Evolutionary conservation across 305 asterid species (phyloP).

Genomic region (Fraxinus albicans): DNA sequence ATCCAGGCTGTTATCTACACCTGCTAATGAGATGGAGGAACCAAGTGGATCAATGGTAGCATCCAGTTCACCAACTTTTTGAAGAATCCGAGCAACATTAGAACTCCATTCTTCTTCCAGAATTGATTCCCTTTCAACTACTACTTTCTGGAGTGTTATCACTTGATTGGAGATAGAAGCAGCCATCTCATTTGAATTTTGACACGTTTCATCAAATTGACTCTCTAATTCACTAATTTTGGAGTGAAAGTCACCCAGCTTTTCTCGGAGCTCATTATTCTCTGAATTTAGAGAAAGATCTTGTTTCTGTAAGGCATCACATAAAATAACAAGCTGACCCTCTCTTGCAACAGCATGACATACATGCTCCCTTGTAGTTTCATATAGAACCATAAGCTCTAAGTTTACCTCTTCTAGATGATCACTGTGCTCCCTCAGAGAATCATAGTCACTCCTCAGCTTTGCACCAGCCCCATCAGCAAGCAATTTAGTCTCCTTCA

Average conservation of each 20-base stretch:
- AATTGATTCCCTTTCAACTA: constrained; percentile 46
- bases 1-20: constrained; percentile 35
- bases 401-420: constrained; percentile 62
- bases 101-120: constrained; percentile 68
- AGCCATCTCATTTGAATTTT: constrained; percentile 52
- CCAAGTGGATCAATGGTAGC: constrained; percentile 36
- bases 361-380: constrained; percentile 52
- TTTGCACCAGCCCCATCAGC: constrained; percentile 41
- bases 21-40: constrained; percentile 30
- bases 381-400: constrained; percentile 72
- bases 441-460: constrained; percentile 38
- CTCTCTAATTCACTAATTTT: constrained; percentile 53
- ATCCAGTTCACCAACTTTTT: constrained; percentile 55
- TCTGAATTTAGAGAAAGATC: constrained; percentile 51
- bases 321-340: constrained; percentile 53
- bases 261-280: constrained; percentile 53
- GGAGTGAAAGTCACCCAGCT: constrained; percentile 44
- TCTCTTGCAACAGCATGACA: constrained; percentile 41
- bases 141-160: constrained; percentile 57
- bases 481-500: constrained; percentile 39
- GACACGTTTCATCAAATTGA: constrained; percentile 51
- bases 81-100: constrained; percentile 51
- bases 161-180: constrained; percentile 55
- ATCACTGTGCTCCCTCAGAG: constrained; percentile 49
- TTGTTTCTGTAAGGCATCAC: constrained; percentile 55